Conservation (phyloP, 2,329 filamentous ascomycete species). For the Fusarium goolgardi region DNA sequence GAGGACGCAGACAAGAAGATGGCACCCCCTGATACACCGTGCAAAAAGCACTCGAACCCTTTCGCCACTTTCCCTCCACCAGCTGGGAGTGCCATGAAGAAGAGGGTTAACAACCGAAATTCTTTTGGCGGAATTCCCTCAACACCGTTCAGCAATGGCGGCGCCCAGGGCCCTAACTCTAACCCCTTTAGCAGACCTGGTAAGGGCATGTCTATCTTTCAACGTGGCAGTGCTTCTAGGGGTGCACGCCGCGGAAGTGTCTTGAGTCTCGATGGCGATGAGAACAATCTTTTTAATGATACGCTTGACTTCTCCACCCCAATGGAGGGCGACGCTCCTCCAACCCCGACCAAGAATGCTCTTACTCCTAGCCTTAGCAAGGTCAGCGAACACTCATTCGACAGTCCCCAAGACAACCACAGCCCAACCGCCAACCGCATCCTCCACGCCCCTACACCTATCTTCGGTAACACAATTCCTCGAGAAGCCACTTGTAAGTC, state of each 20-base stretch:
- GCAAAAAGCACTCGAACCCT: slow-evolving; percentile 82
- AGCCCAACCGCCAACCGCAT: slow-evolving; percentile 60
- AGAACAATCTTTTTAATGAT: slow-evolving; percentile 63
- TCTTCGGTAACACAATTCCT: slow-evolving; percentile 52
- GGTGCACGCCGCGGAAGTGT: slow-evolving; percentile 73
- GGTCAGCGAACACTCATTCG: slow-evolving; percentile 54
- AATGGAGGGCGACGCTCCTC: slow-evolving; percentile 75
- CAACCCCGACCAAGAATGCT: slow-evolving; percentile 87
- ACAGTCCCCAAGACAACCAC: slow-evolving; percentile 50
- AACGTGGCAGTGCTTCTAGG: slow-evolving; percentile 61
- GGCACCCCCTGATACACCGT: slow-evolving; percentile 92
- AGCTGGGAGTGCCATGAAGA: slow-evolving; percentile 70
- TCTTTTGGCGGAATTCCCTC: slow-evolving; percentile 80
- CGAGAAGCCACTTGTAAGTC: slow-evolving; percentile 61
- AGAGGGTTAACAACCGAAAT: slow-evolving; percentile 71
- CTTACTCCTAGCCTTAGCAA: slow-evolving; percentile 57
- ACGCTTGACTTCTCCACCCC: slow-evolving; percentile 43
- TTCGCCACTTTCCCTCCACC: slow-evolving; percentile 74
- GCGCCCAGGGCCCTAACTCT: slow-evolving; percentile 58
- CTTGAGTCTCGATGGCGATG: slow-evolving; percentile 83
- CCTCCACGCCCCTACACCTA: slow-evolving; percentile 57
- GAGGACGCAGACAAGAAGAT: slow-evolving; percentile 70
- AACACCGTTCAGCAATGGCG: slow-evolving; percentile 79
- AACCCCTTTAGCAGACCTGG: slow-evolving; percentile 66
- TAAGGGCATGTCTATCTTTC: slow-evolving; percentile 74